Base-by-base conservation (phyloP, 208 protist species). In the Crithidia expoeki region DNA sequence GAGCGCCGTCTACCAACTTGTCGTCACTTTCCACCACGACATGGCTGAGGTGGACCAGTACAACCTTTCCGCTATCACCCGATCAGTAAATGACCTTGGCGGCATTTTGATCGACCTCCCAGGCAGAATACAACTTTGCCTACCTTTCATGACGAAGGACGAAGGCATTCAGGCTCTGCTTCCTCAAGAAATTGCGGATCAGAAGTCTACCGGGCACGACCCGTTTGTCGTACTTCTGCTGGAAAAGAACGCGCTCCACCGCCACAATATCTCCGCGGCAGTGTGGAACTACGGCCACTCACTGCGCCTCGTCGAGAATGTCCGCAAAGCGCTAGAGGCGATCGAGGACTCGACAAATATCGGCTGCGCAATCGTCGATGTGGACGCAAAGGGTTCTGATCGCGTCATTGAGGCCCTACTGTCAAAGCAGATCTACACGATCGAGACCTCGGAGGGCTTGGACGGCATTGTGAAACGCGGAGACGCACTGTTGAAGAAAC, bases 221-320 rank as follows among this genome's bases (percentile, higher is more conserved):
- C 78, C 86, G 11, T 72, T 92, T 21, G 80, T 82, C 30, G 79
- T 89, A 27, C 74, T 92, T 11, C 58, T 91, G 6, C 57, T 91
- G 10, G 83, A 92, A 60, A 88, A 92, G 49, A 92, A 87, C 67
- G 80, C 83, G 12, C 80, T 88, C 10, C 86, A 89, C 46, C 74
- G 86, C 4, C 80, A 86, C 79, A 86, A 92, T 55, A 87, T 89
- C 55, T 92, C 83, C 16, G 76, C 62, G 16, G 47, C 81, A 17
- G 63, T 88, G 0, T 86, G 80, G 80, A 83, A 62, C 60, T 85
- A 77, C 53, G 83, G 83, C 28, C 77, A 92, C 58, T 92, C 80
- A 34, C 53, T 88, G 50, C 82, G 83, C 3, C 70, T 86, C 34
- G 80, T 92, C 1, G 83, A 88, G n/a, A 87, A 79, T 32, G 72